Evolutionary conservation across 2,329 filamentous ascomycete species (phyloP).

Genomic region (Neoarthrinium moseri): DNA sequence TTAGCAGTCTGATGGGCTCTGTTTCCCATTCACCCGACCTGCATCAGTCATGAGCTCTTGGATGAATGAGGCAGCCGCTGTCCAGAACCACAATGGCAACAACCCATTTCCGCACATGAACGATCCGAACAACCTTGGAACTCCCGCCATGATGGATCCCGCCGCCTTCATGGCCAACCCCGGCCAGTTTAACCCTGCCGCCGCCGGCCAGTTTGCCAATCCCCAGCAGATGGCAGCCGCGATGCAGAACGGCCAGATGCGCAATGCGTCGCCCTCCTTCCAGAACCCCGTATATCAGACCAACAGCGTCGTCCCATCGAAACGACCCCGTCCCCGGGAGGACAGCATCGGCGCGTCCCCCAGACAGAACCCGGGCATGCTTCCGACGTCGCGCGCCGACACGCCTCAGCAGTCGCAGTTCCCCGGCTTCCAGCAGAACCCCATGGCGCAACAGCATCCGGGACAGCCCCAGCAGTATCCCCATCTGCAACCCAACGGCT

Average conservation of each 20-base stretch:
- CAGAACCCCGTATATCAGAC: conserved; percentile 79
- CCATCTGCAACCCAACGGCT: conserved; percentile 78
- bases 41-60: conserved; percentile 66
- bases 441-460: conserved; percentile 61
- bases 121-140: conserved; percentile 51
- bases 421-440: conserved; percentile 66
- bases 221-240: conserved; percentile 52
- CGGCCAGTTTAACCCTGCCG: conserved; percentile 56
- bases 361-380: conserved; percentile 68
- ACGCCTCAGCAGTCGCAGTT: conserved; percentile 81
- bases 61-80: conserved; percentile 66
- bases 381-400: conserved; percentile 84
- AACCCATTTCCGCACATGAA: conserved; percentile 65
- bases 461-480: conserved; percentile 71
- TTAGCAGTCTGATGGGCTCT: conserved; percentile 46
- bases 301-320: conserved; percentile 84
- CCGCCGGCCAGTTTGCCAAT: conserved; percentile 52
- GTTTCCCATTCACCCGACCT: conserved; percentile 5
- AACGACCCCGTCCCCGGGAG: conserved; percentile 77
- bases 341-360: conserved; percentile 85
- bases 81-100: conserved; percentile 69
- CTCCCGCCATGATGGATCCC: conserved; percentile 59
- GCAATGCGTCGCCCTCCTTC: conserved; percentile 79
- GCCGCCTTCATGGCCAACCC: conserved; percentile 61
- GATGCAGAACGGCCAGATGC: conserved; percentile 81